Percentiles rank a stretch among this genome's conserved stretches.
These are phyloP conservation scores for Calycina herbarum DNA, from an alignment of 2,329 filamentous ascomycete genomes.

Conservation along the genomic window DNA sequence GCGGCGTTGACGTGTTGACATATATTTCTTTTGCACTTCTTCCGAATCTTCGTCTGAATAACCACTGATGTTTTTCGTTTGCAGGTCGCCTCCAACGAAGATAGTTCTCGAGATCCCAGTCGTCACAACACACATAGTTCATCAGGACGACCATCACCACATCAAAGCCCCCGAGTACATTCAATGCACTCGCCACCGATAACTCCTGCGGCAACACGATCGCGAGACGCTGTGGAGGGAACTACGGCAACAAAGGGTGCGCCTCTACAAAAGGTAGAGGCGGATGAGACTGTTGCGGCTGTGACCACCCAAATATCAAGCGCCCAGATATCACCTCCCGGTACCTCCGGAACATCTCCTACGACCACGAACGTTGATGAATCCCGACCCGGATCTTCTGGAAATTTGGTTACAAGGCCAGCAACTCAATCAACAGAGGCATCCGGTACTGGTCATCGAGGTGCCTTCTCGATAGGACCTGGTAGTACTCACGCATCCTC, in stretches of 20 bases:
- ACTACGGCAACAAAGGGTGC: constrained; percentile 39
- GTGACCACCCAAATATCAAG: constrained; percentile 58
- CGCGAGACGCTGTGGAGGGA: constrained; percentile 47
- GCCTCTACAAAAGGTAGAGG: constrained; percentile 38
- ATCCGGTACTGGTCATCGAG: constrained; percentile 23
- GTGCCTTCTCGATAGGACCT: constrained; percentile 37
- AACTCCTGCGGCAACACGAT: constrained; percentile 77
- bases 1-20: constrained; percentile 19
- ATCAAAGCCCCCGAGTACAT: constrained; percentile 64
- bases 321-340: constrained; percentile 63
- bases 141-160: constrained; percentile 64
- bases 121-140: constrained; percentile 65
- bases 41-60: constrained; percentile 8
- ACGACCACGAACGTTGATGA: constrained; percentile 37
- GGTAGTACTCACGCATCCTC: constrained; percentile 43
- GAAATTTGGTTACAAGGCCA: constrained; percentile 27
- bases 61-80: constrained; percentile 22
- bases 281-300: constrained; percentile 43
- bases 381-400: constrained; percentile 38
- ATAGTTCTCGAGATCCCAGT: constrained; percentile 58
- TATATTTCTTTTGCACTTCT: constrained; percentile 22
- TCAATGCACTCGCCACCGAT: constrained; percentile 85
- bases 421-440: constrained; percentile 29
- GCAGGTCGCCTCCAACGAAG: constrained; percentile 62
- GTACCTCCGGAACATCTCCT: constrained; percentile 49